Evolutionary conservation across 1,284 basidiomycete species (phyloP).

Genomic region (Fomitopsis palustris): DNA sequence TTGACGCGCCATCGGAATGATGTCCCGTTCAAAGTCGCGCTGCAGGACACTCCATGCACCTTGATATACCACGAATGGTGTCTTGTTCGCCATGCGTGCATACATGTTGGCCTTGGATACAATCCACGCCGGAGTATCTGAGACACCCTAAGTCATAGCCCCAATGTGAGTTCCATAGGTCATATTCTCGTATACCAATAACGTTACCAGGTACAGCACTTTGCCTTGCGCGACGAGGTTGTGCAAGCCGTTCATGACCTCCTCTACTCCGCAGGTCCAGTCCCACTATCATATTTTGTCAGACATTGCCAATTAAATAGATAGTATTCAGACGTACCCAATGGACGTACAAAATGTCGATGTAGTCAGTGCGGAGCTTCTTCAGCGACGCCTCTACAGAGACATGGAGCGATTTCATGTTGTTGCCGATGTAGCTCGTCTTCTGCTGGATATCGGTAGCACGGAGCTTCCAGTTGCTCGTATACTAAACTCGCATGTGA

Average conservation of each 20-base stretch:
- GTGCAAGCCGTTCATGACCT: slow-evolving; percentile 50
- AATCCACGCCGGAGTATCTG: slow-evolving; percentile 50
- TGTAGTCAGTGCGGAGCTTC: slow-evolving; percentile 54
- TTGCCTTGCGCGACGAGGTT: slow-evolving; percentile 39
- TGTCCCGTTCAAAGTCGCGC: slow-evolving; percentile 47
- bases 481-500: slow-evolving; percentile 1
- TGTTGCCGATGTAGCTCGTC: slow-evolving; percentile 45
- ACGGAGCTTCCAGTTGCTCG: slow-evolving; percentile 14
- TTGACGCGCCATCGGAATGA: slow-evolving; percentile 44
- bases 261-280: slow-evolving; percentile 40
- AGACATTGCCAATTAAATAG: background rate
- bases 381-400: slow-evolving; percentile 46
- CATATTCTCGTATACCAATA: background rate
- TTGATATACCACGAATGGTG: slow-evolving; percentile 48
- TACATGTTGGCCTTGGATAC: slow-evolving; percentile 49
- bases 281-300: slow-evolving; percentile 32
- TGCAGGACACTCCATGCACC: slow-evolving; percentile 44
- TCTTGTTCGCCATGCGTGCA: slow-evolving; percentile 39
- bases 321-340: slow-evolving; percentile 23
- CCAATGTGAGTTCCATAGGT: background rate
- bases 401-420: slow-evolving; percentile 39
- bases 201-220: slow-evolving; percentile 40
- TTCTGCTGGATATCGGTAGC: slow-evolving; percentile 29
- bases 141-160: slow-evolving; percentile 21
- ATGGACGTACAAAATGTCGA: slow-evolving; percentile 53